Evolutionary conservation across 2,329 filamentous ascomycete species (phyloP), one percentile per base, ranked within the genome.

Genomic region (Fonsecaea pugnacius): DNA sequence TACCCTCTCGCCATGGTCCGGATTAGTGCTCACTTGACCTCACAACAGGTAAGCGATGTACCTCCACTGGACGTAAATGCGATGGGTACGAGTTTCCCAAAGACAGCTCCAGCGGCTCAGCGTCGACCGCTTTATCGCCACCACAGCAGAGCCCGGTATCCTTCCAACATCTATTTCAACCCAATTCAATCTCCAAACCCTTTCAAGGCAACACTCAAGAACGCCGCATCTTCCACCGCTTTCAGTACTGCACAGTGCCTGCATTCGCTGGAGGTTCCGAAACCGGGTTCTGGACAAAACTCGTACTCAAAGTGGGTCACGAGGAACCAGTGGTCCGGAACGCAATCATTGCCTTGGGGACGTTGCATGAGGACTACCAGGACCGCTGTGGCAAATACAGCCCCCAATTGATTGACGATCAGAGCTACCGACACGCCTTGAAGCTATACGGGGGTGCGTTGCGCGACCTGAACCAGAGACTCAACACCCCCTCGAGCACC

Each of bases 211-310:
- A 78, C 59, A 75, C 79, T 4, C 77, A 79, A 54, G 86, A 89
- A 66, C 80, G 78, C 18, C 80, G 83, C 55, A 89, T 89, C 70
- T 89, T 89, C 70, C 82, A 86, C 62, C 76, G 88, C 12, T 89
- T 89, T 70, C 82, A 83, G 48, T 78, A 82, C 30, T 84, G 85
- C 50, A 89, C 88, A 0, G 85, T 87, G 1, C 83, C 77, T 53
- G 86, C 88, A 70, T 77, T 90, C 6, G 88, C 87, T 0, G 87
- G 88, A 12, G 89, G 87, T 72, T 90, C 90, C 66, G 85, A 89
- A 71, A 84, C 83, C 21, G 79, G 82, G 1, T 90, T 90, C 71
- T 90, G 87, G 87, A 86, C 82, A 0, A 79, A 82, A 50, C 82
- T 83, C 36, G 86, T 90, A 1, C 74, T 89, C 9, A 84, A 87